Percentiles rank a stretch among this genome's conserved stretches.
phyloP scores from a whole-genome alignment of 192 early-diverging fungal genomes.

The Coemansia guatemalensis region DNA sequence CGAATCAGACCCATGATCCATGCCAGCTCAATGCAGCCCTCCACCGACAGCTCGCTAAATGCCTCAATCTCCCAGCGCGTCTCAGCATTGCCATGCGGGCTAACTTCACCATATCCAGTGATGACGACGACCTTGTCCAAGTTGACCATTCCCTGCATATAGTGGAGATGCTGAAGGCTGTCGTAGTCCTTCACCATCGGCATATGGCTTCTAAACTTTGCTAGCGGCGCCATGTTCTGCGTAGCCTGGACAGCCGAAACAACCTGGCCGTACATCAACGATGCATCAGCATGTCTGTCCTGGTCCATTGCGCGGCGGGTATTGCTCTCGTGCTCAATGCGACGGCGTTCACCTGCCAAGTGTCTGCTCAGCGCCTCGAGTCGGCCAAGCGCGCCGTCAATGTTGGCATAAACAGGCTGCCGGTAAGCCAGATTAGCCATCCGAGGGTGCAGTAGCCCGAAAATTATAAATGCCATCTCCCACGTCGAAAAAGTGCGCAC shows the following conservation, averaged over 20 bases:
- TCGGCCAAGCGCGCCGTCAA: constrained; percentile 80
- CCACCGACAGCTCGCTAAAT: constrained; percentile 56
- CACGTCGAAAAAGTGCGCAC: too few relatives aligned
- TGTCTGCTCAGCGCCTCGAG: constrained; percentile 17
- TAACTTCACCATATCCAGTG: constrained; percentile 93
- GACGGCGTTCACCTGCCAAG: neutral
- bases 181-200: constrained; percentile 61
- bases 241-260: too few relatives aligned
- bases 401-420: constrained; percentile 86
- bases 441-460: constrained; percentile 64
- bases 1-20: constrained; percentile 97
- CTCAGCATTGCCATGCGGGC: constrained; percentile 84
- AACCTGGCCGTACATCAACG: neutral
- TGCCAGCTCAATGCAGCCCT: constrained; percentile 91
- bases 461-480: too few relatives aligned
- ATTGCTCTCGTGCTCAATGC: neutral
- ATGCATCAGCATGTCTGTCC: neutral
- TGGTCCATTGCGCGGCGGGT: neutral
- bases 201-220: constrained; percentile 84
- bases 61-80: constrained; percentile 98
- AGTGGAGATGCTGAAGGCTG: constrained; percentile 62
- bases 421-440: constrained; percentile 66
- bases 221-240: constrained; percentile 57
- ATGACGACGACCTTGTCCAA: constrained; percentile 91
- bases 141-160: constrained; percentile 77